phyloP scores from a whole-genome alignment of 2,329 filamentous ascomycete species.

The Albifimbria verrucaria region DNA sequence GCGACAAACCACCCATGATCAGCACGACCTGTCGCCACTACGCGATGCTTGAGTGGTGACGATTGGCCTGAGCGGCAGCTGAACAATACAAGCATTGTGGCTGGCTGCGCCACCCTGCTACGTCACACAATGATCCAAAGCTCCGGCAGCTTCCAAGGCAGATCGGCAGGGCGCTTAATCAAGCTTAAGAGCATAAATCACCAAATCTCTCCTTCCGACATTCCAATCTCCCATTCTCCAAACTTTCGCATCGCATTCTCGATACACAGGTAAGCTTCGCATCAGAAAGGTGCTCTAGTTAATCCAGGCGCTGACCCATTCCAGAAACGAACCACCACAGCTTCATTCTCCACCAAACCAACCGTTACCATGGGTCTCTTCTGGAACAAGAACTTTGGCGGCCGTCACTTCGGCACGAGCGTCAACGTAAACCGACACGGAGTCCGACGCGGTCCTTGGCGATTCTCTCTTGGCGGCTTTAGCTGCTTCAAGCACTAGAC shows the following conservation, averaged over 20 bases:
- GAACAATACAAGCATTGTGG: too few relatives aligned
- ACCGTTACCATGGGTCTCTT: constrained; percentile 41
- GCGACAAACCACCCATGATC: too few relatives aligned
- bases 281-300: not conserved
- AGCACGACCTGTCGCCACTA: too few relatives aligned
- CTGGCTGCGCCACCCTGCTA: not conserved
- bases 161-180: not conserved
- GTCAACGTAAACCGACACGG: constrained; percentile 43
- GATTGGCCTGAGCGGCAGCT: too few relatives aligned
- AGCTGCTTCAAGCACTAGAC: constrained; percentile 44
- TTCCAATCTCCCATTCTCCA: not conserved
- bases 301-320: not conserved
- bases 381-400: constrained; percentile 44
- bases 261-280: not conserved
- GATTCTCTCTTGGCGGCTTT: constrained; percentile 46
- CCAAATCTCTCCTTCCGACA: not conserved
- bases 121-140: not conserved
- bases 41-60: too few relatives aligned
- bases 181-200: not conserved
- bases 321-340: not conserved
- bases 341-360: not conserved
- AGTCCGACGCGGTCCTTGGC: constrained; percentile 47
- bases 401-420: constrained; percentile 47
- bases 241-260: not conserved
- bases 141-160: not conserved